Percentiles rank a stretch among this genome's conserved stretches.
phyloP scores from a whole-genome alignment of 345 rosid genomes.

The Cochlearia excelsa region DNA sequence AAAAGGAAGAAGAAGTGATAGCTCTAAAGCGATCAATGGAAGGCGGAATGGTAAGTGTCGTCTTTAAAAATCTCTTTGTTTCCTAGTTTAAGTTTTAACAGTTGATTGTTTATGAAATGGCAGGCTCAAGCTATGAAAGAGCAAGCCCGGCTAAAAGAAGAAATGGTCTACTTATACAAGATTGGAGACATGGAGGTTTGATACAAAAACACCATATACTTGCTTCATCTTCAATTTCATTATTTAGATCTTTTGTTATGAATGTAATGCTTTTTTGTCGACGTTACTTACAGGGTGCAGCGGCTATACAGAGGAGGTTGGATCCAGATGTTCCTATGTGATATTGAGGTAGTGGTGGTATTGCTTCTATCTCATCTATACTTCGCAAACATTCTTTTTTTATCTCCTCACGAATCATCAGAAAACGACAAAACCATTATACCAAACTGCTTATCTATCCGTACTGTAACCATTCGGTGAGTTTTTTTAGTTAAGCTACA shows the following conservation, averaged over 20 bases:
- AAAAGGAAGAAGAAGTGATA: constrained; percentile 78
- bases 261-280: not conserved
- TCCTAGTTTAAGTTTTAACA: not conserved
- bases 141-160: constrained; percentile 85
- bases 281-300: constrained; percentile 52
- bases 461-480: too few relatives aligned
- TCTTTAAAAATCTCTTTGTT: not conserved
- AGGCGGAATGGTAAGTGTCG: constrained; percentile 85
- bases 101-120: not conserved
- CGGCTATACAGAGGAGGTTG: constrained; percentile 69
- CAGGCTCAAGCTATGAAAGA: constrained; percentile 98
- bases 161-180: constrained; percentile 92
- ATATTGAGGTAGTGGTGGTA: not conserved
- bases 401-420: too few relatives aligned
- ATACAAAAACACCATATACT: not conserved
- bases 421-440: too few relatives aligned
- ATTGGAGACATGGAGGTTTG: constrained; percentile 83
- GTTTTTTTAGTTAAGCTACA: too few relatives aligned
- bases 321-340: constrained; percentile 72
- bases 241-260: not conserved
- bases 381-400: too few relatives aligned
- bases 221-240: not conserved
- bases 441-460: too few relatives aligned
- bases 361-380: too few relatives aligned
- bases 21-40: constrained; percentile 81